Base-by-base conservation (phyloP, 306 rosid genomes). In the Alnus rubra region DNA sequence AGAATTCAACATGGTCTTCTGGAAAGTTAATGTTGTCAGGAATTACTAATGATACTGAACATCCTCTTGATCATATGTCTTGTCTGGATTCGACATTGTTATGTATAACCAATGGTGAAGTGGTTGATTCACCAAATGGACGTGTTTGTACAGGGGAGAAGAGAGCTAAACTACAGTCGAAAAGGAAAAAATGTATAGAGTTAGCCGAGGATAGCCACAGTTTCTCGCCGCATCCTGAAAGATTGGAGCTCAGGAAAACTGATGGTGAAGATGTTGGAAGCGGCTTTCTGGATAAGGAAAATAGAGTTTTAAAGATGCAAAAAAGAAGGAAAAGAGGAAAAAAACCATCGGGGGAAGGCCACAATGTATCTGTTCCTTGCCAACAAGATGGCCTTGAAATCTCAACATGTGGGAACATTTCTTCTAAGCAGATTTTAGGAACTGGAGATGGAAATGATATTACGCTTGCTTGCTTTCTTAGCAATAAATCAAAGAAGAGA, bases 401-500 rank as follows among this genome's bases (percentile, higher is more conserved):
- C 78, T 49, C 53, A 65, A 74, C 77, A 48, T 79, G 42, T 16
- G 71, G 14, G 19, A 59, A 76, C n/a, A 30, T 9, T 60, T 35
- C 70, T 75, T 79, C 82, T 55, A 53, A 73, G 71, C 82, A 78
- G 73, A 74, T 63, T 67, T 78, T 59, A 23, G 89, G 83, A 74
- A 63, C 67, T 16, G 45, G 79, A 48, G 88, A 80, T 65, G 82
- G 30, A 78, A 88, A 85, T 35, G 74, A 80, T 44, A 18, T 63
- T 7, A 73, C 87, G 18, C 87, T 89, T 74, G 84, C 90, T 82
- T 35, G 59, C 78, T 81, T 56, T 81, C 35, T 73, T 70, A 74
- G 7, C 39, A 78, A 78, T 56, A 80, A 54, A 82, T 68, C 82
- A 23, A 84, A 82, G 85, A 88, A 90, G 85, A 80, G 72, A 86